phyloP scores from a whole-genome alignment of 2,329 filamentous ascomycete genomes.

The Colletotrichum filicis region DNA sequence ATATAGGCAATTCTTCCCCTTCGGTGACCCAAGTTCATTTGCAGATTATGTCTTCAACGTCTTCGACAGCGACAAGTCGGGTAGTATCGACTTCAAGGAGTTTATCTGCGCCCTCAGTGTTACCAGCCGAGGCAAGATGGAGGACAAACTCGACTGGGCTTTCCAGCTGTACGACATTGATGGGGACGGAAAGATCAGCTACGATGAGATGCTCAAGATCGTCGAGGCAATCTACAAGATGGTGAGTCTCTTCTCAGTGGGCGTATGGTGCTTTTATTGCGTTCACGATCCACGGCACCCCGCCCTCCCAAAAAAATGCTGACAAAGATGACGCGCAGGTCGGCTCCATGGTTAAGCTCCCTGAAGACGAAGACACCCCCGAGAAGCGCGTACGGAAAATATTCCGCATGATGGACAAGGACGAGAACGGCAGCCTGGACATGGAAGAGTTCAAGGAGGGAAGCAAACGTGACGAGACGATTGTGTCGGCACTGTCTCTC shows the following conservation, averaged over 20 bases:
- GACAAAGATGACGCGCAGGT: slow-evolving; percentile 67
- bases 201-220: slow-evolving; percentile 98
- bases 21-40: slow-evolving; percentile 96
- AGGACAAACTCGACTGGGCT: slow-evolving; percentile 99
- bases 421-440: slow-evolving; percentile 96
- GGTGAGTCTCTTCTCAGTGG: slow-evolving; percentile 63
- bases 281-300: not conserved
- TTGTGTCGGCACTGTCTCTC: slow-evolving; percentile 94
- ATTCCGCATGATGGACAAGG: slow-evolving; percentile 99
- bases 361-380: slow-evolving; percentile 97
- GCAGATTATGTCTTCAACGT: slow-evolving; percentile 99
- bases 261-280: not conserved
- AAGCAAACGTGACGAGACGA: slow-evolving; percentile 98
- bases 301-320: not conserved
- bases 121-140: slow-evolving; percentile 97
- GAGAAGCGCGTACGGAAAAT: slow-evolving; percentile 99
- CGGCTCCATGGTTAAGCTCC: slow-evolving; percentile 98
- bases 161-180: slow-evolving; percentile 99
- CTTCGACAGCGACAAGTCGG: slow-evolving; percentile 96
- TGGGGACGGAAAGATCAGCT: slow-evolving; percentile 98
- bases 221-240: slow-evolving; percentile 99
- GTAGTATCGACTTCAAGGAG: slow-evolving; percentile 99
- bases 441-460: slow-evolving; percentile 99
- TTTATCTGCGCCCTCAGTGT: slow-evolving; percentile 99
- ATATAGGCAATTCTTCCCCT: slow-evolving; percentile 99